Evolutionary conservation across 1,139 yeast genomes (phyloP), one percentile per base, ranked within the genome.

Genomic region (Blastobotrys proliferans): DNA sequence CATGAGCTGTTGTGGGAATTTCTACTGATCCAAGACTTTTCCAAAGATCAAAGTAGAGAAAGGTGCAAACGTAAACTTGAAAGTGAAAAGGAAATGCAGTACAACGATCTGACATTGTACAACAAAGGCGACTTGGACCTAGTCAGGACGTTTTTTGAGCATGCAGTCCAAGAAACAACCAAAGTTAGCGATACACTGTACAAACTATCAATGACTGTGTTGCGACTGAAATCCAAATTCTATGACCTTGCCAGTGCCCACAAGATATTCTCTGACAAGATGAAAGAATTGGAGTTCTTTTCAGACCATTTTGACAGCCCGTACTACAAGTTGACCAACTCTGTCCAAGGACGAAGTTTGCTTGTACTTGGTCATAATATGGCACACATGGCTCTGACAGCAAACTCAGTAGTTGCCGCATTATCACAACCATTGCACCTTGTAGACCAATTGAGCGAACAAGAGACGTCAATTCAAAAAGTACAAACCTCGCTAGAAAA

Each of bases 1-100:
- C 68, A 68, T 44, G 69, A 62, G 36, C 55, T 72, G 10, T 51
- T 72, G 31, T 69, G 76, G 70, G 72, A 69, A 47, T 75, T 75
- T 51, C 55, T 77, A 21, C 55, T 68, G 2, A 57, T 65, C 3
- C 67, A 67, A 13, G 67, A 64, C 6, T 51, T 68, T 26, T 55
- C 66, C 36, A 66, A 58, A 35, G 58, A 59, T 46, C 60, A 56
- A 31, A 44, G 60, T 19, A 53, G 66, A 13, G 67, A 66, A 38
- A 51, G 63, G 35, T 57, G 71, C 19, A 54, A 63, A 34, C 39
- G 59, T 3, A 64, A 64, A 45, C 49, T 61, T 17, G 61, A 64
- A 37, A 60, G 57, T 35, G 51, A 57, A 22, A 57, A 55, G 33
- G 76, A 59, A 61, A 46, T 46, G 28, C 58, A 58, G 29, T 51